A percentile compares a stretch with the other conserved stretches of the same genome.
These are phyloP conservation scores for Syncephalastrum racemosum DNA, from an alignment of 371 early-diverging fungal species.

Conservation along the genomic window DNA sequence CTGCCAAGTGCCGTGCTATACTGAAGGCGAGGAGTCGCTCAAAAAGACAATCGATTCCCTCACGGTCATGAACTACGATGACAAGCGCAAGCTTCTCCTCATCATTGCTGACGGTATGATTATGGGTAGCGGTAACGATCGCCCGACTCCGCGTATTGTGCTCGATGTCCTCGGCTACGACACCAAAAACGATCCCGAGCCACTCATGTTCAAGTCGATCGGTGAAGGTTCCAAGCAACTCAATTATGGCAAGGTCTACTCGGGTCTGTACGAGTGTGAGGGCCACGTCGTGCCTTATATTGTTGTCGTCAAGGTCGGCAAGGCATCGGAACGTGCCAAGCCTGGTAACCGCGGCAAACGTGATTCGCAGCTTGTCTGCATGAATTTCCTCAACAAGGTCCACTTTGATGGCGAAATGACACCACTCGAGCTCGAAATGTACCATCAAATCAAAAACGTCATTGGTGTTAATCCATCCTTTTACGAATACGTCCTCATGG, in stretches of 20 bases:
- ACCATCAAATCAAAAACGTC: slow-evolving; percentile 89
- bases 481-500: slow-evolving; percentile 93
- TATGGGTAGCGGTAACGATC: slow-evolving; percentile 95
- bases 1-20: slow-evolving; percentile 83
- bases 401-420: slow-evolving; percentile 91
- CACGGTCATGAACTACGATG: slow-evolving; percentile 87
- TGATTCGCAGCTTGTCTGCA: slow-evolving; percentile 98
- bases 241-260: slow-evolving; percentile 98
- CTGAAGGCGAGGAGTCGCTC: slow-evolving; percentile 79
- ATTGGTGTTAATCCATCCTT: slow-evolving; percentile 86
- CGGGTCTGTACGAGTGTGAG: slow-evolving; percentile 91
- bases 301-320: slow-evolving; percentile 94
- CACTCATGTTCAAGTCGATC: slow-evolving; percentile 90
- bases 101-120: slow-evolving; percentile 94
- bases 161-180: slow-evolving; percentile 93
- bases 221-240: slow-evolving; percentile 90
- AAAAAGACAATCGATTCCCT: slow-evolving; percentile 95
- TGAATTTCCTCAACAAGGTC: slow-evolving; percentile 98
- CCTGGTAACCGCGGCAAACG: slow-evolving; percentile 99
- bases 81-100: slow-evolving; percentile 94
- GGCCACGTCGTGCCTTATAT: slow-evolving; percentile 93
- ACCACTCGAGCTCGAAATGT: slow-evolving; percentile 92
- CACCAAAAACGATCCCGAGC: slow-evolving; percentile 85
- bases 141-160: slow-evolving; percentile 96
- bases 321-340: slow-evolving; percentile 74